Evolutionary conservation across 768 basidiomycete species (phyloP).

Genomic region (Boletellus sp.): DNA sequence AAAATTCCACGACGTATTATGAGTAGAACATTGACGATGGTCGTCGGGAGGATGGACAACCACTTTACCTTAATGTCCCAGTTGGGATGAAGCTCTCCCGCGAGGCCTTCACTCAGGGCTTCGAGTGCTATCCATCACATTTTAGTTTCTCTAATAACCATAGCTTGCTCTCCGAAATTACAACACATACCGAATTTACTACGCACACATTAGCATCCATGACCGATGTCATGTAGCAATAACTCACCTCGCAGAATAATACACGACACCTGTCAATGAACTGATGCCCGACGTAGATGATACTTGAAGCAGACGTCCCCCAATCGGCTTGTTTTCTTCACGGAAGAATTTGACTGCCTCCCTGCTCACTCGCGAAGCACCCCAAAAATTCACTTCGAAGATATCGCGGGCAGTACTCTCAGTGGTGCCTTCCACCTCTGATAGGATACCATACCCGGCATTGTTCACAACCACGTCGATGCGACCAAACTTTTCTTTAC

Average conservation of each 20-base stretch:
- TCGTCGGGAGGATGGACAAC: too few species aligned
- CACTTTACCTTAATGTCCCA: slow-evolving; percentile 21
- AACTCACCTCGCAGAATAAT: slow-evolving; percentile 23
- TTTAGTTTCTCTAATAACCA: neutral
- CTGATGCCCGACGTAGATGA: slow-evolving; percentile 32
- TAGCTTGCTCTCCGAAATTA: neutral
- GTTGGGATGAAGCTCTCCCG: slow-evolving; percentile 14
- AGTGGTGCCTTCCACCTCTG: slow-evolving; percentile 35
- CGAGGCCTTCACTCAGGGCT: slow-evolving; percentile 12
- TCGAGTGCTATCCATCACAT: slow-evolving; percentile 8
- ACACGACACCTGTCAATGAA: slow-evolving; percentile 6
- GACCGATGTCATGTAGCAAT: too few species aligned
- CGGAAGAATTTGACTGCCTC: slow-evolving; percentile 29
- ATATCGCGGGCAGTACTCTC: slow-evolving; percentile 33
- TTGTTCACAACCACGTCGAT: slow-evolving; percentile 33
- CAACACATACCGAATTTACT: slow-evolving; percentile 20
- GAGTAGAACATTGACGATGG: too few species aligned
- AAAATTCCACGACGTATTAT: too few species aligned
- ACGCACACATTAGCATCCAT: neutral
- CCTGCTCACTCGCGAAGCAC: slow-evolving; percentile 36
- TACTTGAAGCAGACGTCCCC: slow-evolving; percentile 38
- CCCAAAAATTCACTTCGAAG: too few species aligned
- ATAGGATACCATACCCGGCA: slow-evolving; percentile 21
- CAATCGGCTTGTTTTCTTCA: slow-evolving; percentile 31
- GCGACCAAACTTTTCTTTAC: slow-evolving; percentile 28